Conservation (phyloP, 305 asterid species). For the Withania somnifera region DNA sequence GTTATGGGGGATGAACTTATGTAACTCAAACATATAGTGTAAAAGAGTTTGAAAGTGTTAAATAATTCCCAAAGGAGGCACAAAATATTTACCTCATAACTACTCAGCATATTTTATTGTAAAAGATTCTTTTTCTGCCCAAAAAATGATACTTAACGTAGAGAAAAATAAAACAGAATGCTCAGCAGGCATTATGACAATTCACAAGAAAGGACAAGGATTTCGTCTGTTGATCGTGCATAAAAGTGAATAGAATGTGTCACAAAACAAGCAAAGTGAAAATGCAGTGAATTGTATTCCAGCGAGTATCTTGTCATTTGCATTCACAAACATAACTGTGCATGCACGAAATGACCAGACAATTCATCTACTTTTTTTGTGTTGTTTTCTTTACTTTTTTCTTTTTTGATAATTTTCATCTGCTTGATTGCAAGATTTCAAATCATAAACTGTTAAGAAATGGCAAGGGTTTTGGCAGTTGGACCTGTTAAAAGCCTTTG, state of each 20-base stretch:
- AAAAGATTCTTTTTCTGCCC: background rate
- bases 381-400: background rate
- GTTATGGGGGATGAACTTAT: conserved; percentile 10
- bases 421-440: background rate
- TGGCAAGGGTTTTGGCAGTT: background rate
- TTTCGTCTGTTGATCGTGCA: background rate
- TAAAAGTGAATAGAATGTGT: background rate
- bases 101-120: background rate
- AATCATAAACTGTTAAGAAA: background rate
- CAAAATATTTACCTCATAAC: background rate
- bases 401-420: background rate
- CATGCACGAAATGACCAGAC: background rate
- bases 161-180: background rate
- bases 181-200: background rate
- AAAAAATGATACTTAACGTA: background rate
- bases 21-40: conserved; percentile 7
- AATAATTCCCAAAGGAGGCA: background rate
- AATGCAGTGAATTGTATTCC: background rate
- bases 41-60: background rate
- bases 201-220: background rate
- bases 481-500: conserved; percentile 68
- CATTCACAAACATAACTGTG: background rate
- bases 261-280: background rate
- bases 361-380: background rate
- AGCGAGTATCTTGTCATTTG: background rate